A percentile compares a stretch with the other conserved stretches of the same genome.
Evolutionary conservation across 106 monocot genomes (phyloP).

Genomic region (Dioscorea dumetorum): DNA sequence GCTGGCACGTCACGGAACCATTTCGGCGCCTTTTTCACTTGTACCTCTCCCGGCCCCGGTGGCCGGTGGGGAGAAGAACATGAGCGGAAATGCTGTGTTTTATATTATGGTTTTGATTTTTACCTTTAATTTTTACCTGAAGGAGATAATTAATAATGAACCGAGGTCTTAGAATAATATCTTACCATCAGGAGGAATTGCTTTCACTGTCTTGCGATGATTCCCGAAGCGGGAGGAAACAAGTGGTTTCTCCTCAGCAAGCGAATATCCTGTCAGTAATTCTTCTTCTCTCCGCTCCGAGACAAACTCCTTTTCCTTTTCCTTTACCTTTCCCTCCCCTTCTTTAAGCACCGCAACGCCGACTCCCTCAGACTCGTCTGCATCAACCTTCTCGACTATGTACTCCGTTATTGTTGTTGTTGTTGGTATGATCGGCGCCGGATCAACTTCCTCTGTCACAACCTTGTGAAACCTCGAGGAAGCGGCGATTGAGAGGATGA

Average conservation of each 20-base stretch:
- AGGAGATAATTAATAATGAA: too few species aligned
- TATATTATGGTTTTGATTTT: too few species aligned
- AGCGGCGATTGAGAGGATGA: conserved; percentile 89
- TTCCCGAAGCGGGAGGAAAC: conserved; percentile 41
- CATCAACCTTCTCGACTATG: neutral
- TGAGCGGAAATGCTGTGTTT: too few species aligned
- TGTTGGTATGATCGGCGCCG: neutral
- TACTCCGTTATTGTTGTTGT: neutral
- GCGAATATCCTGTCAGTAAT: neutral
- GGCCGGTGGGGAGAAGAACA: too few species aligned
- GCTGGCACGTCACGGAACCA: too few species aligned
- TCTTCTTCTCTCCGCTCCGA: conserved; percentile 11
- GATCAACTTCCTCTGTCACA: neutral
- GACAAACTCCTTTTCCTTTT: too few species aligned
- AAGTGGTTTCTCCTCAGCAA: conserved; percentile 31
- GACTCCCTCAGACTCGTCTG: neutral
- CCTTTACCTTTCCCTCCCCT: too few species aligned
- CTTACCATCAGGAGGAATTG: conserved; percentile 46
- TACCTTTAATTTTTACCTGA: too few species aligned
- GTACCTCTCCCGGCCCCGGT: too few species aligned
- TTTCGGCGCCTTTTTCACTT: too few species aligned
- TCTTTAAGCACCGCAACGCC: neutral
- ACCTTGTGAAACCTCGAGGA: conserved; percentile 48
- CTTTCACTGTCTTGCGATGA: conserved; percentile 30
- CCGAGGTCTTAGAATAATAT: too few species aligned